phyloP scores from a whole-genome alignment of 108 stramenopile genomes.

The Cyclotella distinguenda region DNA sequence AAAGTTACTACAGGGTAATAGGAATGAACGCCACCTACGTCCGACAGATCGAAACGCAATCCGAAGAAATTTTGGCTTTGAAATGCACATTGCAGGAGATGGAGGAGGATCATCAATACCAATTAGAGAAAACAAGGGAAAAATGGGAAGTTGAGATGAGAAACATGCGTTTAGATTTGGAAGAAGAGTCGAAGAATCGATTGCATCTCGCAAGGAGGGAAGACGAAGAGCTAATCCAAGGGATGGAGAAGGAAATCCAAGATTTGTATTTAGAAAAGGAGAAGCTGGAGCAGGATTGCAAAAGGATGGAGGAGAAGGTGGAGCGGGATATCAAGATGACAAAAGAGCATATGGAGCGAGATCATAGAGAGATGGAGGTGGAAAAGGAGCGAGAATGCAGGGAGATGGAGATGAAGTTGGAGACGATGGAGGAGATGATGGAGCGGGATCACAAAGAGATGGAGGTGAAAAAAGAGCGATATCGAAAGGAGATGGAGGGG shows the following conservation, averaged over 20 bases:
- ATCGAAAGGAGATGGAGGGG: too few relatives aligned
- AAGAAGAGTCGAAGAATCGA: neutral
- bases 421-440: constrained; percentile 2
- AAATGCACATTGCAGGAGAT: constrained; percentile 1
- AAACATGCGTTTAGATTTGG: neutral
- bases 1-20: neutral
- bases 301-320: neutral
- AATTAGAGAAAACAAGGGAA: neutral
- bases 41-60: neutral
- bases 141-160: neutral
- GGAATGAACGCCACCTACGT: constrained; percentile 1
- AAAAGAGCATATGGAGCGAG: neutral
- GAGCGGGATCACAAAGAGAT: neutral
- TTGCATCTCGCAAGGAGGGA: neutral
- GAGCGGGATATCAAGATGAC: neutral
- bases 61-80: neutral
- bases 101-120: neutral
- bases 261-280: neutral
- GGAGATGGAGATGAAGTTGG: neutral
- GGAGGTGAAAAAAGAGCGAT: too few relatives aligned
- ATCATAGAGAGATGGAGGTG: constrained; percentile 2
- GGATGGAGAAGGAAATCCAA: neutral
- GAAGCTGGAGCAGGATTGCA: neutral
- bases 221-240: neutral
- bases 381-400: neutral